A percentile compares a stretch with the other conserved stretches of the same genome.
Conservation (phyloP, 352 stramenopile genomes). For the Pythium insidiosum region DNA sequence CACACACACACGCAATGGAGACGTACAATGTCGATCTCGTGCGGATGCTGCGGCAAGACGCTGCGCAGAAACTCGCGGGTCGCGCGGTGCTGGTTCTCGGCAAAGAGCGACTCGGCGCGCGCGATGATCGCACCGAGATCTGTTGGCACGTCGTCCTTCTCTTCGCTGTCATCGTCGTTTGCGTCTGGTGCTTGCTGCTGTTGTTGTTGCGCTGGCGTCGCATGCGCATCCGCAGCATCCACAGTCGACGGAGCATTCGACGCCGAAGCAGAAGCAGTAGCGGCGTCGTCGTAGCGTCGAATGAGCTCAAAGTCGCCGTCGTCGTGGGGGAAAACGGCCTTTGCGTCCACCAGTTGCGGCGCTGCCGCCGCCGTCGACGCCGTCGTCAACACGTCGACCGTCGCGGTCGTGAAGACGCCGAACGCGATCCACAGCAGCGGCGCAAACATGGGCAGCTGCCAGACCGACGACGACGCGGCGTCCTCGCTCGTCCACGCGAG, state of each 20-base stretch:
- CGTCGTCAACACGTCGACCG: conserved; percentile 28
- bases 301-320: conserved; percentile 54
- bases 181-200: neutral
- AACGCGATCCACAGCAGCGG: conserved; percentile 76
- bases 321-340: conserved; percentile 46
- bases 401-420: conserved; percentile 65
- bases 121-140: conserved; percentile 26
- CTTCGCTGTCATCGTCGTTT: conserved; percentile 20
- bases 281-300: conserved; percentile 22
- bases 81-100: conserved; percentile 32
- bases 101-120: conserved; percentile 38
- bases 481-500: conserved; percentile 50
- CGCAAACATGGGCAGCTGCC: conserved; percentile 72
- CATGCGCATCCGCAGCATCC: neutral
- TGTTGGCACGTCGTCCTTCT: conserved; percentile 18
- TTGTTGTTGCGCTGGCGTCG: neutral
- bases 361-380: conserved; percentile 1
- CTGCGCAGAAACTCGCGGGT: conserved; percentile 31
- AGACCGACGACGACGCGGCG: conserved; percentile 19
- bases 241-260: neutral
- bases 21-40: conserved; percentile 40
- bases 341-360: conserved; percentile 30
- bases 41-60: conserved; percentile 24
- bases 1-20: neutral
- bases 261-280: neutral